phyloP scores from a whole-genome alignment of 805 yeast genomes.

The Torulaspora franciscae region DNA sequence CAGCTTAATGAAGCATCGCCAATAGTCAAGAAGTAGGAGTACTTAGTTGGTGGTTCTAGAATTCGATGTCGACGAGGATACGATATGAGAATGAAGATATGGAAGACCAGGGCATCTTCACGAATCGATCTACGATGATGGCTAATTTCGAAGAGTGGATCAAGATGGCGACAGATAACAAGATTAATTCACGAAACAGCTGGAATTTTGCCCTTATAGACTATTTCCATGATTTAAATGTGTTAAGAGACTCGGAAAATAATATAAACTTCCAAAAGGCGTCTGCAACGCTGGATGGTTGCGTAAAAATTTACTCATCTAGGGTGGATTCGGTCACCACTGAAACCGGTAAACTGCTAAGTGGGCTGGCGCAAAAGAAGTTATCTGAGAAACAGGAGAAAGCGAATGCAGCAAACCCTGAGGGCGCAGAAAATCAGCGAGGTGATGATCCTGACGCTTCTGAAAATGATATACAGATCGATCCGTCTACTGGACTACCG shows the following conservation, averaged over 20 bases:
- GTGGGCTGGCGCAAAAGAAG: slow-evolving; percentile 58
- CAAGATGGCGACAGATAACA: slow-evolving; percentile 75
- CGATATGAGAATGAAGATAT: slow-evolving; percentile 21
- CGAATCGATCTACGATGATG: slow-evolving; percentile 40
- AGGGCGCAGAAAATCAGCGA: slow-evolving; percentile 22
- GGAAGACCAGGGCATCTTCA: slow-evolving; percentile 27
- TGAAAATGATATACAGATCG: slow-evolving; percentile 27
- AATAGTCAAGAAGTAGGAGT: background rate
- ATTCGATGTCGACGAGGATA: slow-evolving; percentile 17
- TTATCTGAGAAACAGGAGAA: slow-evolving; percentile 19
- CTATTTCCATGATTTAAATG: slow-evolving; percentile 78
- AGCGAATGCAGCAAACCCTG: slow-evolving; percentile 14
- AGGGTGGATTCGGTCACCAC: slow-evolving; percentile 88
- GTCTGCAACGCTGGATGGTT: slow-evolving; percentile 86
- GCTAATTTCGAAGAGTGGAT: slow-evolving; percentile 76
- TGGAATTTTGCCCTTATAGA: slow-evolving; percentile 92
- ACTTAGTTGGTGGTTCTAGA: no score
- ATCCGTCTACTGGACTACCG: slow-evolving; percentile 35
- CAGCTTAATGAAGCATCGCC: background rate
- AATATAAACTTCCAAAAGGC: slow-evolving; percentile 86
- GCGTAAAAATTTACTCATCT: slow-evolving; percentile 86
- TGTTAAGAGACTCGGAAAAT: slow-evolving; percentile 67
- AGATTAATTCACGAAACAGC: slow-evolving; percentile 76
- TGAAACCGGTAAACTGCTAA: slow-evolving; percentile 78
- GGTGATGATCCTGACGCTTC: slow-evolving; percentile 22